Evolutionary conservation across 2,329 filamentous ascomycete species (phyloP), one percentile per base, ranked within the genome.

Genomic region (Cadophora luteo-olivacea): DNA sequence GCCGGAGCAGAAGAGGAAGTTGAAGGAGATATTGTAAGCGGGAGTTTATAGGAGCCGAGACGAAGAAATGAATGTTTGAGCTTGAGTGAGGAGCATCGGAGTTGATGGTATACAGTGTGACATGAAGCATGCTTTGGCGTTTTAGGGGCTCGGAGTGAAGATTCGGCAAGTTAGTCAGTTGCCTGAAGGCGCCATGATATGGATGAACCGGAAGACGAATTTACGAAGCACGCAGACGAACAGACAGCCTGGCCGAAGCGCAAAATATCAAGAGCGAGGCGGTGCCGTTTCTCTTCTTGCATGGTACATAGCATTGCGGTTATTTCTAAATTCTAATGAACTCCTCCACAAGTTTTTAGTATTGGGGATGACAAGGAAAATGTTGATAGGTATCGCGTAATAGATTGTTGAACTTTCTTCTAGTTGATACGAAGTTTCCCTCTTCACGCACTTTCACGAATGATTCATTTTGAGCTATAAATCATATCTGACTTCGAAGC

Each of bases 1-100:
- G 4, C 67, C 86, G 8, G 82, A 86, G 4, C 95, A 98, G 82
- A 98, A 97, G 84, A 83, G 89, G 72, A 86, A 91, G 78, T 81
- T 99, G 72, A 92, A 86, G 81, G 91, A 94, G 75, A 92, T 97
- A 75, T 83, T 99, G 73, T 90, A 70, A 51, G 29, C 19, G 3
- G 36, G 33, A 25, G n/a, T 19, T 41, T 33, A 38, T 25, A 38
- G 32, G 19, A 22, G n/a, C 25, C 6, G 11, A 33, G 9, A 24
- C 12, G 19, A 58, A 8, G 19, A 19, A 14, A 38, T 38, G 51
- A 54, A 29, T 14, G 24, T 2, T 45, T 16, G 51, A 54, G 51
- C 24, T 29, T 29, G 22, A 19, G 14, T 54, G 22, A 19, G 51
- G 12, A 55, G 52, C 52, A 33, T 25, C 25, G 57, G 57, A 60